Evolutionary conservation across 2,329 filamentous ascomycete genomes (phyloP), one percentile per base, ranked within the genome.

Genomic region (Calonectria hongkongensis): DNA sequence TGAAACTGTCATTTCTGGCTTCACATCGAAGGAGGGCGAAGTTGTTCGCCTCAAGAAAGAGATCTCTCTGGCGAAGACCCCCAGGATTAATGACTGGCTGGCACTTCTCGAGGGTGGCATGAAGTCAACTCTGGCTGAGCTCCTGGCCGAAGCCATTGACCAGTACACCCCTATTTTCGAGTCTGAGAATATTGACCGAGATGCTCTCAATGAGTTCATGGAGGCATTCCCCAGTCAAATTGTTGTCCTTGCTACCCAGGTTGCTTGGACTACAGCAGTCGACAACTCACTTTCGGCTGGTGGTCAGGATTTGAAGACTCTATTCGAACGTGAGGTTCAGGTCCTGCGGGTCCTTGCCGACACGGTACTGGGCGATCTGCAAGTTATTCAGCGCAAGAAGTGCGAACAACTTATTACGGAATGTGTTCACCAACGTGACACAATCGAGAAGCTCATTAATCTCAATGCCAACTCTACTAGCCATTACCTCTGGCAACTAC

Each of bases 11-110:
- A 98, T 99, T 75, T 93, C 94, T 30, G 96, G 95, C 8, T 96
- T 98, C 80, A 97, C 94, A 2, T 99, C 97, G 0, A 98, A 98
- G 82, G 97, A 99, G 85, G 96, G 94, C 66, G 97, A 99, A 84
- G 90, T 93, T 74, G 95, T 99, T 63, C 90, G 90, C 74, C 87
- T 99, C 72, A 98, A 96, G 86, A 96, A 94, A 80, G 94, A 97
- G 66, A 96, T 99, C 74, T 98, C 95, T 18, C 89, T 99, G 62
- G 90, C 95, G 79, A 98, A 98, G 85, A 98, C 95, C 1, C 97
- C 97, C 0, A 94, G 95, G 80, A 98, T 99, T 88, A 99, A 99
- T 80, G 97, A 99, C 84, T 99, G 97, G 97, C 89, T 99, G n/a
- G 94, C 94, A 36, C 92, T 97, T 5, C 87, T 99, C 39, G 97